Evolutionary conservation across 1,284 basidiomycete species (phyloP), one percentile per base, ranked within the genome.

Genomic region (Megacollybia platyphylla): DNA sequence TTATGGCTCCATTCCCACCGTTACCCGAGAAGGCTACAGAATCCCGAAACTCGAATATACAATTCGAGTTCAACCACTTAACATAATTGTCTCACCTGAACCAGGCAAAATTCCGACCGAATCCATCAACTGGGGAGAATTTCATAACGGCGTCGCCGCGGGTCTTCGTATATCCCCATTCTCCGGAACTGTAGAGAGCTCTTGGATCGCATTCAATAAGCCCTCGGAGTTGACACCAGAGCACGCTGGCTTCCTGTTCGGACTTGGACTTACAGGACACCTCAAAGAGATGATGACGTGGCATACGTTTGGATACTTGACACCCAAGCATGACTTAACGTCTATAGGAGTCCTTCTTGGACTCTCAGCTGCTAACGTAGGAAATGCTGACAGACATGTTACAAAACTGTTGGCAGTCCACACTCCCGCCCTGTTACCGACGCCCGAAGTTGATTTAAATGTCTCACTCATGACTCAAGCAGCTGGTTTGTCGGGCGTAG

Each of bases 121-220:
- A 36, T 80, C 79, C 31, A 61, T 79, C 7, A 78, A 75, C 44
- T 99, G 94, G 96, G 91, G 91, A 11, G 87, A 92, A 47, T 99
- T 99, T 60, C 93, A 98, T 62, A 94, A 96, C 49, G 96, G 96
- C 11, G 93, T 96, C 0, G 88, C 92, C 1, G 86, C 90, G 1
- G 94, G 86, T 1, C 62, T 99, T 44, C 79, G 87, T 4, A 79
- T 92, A 41, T 79, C 84, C 0, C 77, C 85, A 0, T 73, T 79
- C n/a, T 75, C 82, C n/a, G 65, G 70, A 42, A 78, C 79, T 13
- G 75, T 92, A 34, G 87, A 91, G 54, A 88, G 85, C 48, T 89
- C 90, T 0, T 94, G 93, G 82, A 91, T 96, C 52, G 82, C 88
- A 13, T 92, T 90, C 68, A 93, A 94, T 60, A 85, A 84, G 49